Percentiles rank a stretch among this genome's conserved stretches.
phyloP scores from a whole-genome alignment of 768 basidiomycete genomes.

The Tricholoma bakamatsutake region DNA sequence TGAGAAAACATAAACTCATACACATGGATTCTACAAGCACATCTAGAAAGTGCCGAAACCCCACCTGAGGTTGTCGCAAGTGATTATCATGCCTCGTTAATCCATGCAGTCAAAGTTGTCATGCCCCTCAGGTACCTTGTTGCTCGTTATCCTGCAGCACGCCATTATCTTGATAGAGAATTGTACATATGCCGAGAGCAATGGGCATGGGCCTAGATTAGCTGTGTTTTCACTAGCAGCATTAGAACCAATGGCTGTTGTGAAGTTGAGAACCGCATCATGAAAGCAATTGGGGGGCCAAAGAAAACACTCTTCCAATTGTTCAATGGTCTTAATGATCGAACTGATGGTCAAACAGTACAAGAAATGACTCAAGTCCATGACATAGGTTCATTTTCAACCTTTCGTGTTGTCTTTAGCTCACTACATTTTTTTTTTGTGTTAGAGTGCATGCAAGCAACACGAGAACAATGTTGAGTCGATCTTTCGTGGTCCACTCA shows the following conservation, averaged over 20 bases:
- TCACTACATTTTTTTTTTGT: no score
- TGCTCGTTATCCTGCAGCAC: conserved; percentile 9
- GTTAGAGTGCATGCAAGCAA: conserved; percentile 18
- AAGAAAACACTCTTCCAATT: conserved; percentile 18
- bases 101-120: background rate
- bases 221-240: conserved; percentile 24
- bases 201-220: conserved; percentile 31
- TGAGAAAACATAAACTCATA: conserved; percentile 9
- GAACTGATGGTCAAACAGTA: conserved; percentile 16
- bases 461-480: conserved; percentile 19
- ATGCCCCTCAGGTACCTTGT: conserved; percentile 9
- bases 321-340: conserved; percentile 17
- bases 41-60: conserved; percentile 5
- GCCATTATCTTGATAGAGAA: conserved; percentile 21
- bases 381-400: no score
- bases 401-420: no score
- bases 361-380: background rate
- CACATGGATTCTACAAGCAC: conserved; percentile 15
- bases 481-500: conserved; percentile 19
- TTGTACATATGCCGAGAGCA: conserved; percentile 23
- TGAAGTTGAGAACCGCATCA: conserved; percentile 21
- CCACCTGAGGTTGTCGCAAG: conserved; percentile 6
- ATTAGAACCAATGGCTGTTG: conserved; percentile 28
- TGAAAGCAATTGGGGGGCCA: conserved; percentile 16
- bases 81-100: conserved; percentile 8